Evolutionary conservation across 768 basidiomycete species (phyloP), one percentile per base, ranked within the genome.

Genomic region (Kwoniella sp.): DNA sequence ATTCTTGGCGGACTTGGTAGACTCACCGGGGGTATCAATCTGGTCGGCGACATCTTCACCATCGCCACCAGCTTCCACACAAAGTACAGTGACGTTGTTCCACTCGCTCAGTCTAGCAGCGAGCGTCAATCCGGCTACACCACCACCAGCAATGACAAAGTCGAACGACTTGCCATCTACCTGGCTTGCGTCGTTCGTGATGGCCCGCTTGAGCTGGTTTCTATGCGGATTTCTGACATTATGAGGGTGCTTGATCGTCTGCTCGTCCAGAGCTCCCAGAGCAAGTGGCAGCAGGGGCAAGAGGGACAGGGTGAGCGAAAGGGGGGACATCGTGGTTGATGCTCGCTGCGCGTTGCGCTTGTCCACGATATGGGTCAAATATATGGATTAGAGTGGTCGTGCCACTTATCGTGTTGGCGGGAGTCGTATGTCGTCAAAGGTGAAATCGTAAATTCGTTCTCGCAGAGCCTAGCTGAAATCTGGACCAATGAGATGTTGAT

Each of bases 101-200:
- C 85, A 84, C 66, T 85, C 85, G 9, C 83, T 83, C 47, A 86
- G 76, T 54, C 85, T 81, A 20, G 82, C 72, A 4, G 84, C 85
- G 31, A 86, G 69, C 17, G 83, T 83, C 57, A 85, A 80, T 41
- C 85, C 85, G 5, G 84, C 84, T 22, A 83, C 81, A 34, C 85
- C 85, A 30, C 85, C 85, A 38, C 85, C 84, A 17, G 81, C 82
- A 70, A 85, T 82, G 64, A 88, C 82, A 69, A 85, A 87, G 79
- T 87, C 87, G 54, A 72, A 78, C 4, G 65, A 29, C 12, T 30
- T 37, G 15, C 68, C 73, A 38, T 62, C 47, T 20, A 73, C 71
- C n/a, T 38, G 25, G 2, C 68, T n/a, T 1, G 71, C 64, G 30
- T 72, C 65, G 8, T 38, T 45, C 2, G 73, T 74, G 52, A 78